Percentiles rank a stretch among this genome's conserved stretches.
phyloP scores from a whole-genome alignment of 805 yeast genomes.

The Starmerella etchellsii region DNA sequence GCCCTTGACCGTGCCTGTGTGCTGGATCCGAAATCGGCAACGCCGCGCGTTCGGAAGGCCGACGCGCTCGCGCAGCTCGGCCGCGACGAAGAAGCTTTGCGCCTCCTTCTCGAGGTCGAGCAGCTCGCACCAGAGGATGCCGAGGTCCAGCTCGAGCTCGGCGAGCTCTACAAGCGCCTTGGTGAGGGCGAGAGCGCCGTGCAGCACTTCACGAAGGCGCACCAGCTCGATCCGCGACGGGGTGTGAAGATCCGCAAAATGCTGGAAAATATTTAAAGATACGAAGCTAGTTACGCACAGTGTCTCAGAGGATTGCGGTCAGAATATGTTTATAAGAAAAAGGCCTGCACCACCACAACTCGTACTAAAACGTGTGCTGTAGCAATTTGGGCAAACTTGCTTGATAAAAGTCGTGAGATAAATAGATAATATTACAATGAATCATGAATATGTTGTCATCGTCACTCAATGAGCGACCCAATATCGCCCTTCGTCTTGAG shows the following conservation, averaged over 20 bases:
- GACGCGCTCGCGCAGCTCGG: slow-evolving; percentile 63
- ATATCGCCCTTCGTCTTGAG: slow-evolving; percentile 35
- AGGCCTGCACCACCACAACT: too few relatives aligned
- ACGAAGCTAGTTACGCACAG: too few relatives aligned
- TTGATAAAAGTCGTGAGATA: too few relatives aligned
- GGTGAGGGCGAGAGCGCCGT: slow-evolving; percentile 67
- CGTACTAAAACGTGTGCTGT: too few relatives aligned
- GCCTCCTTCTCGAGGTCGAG: slow-evolving; percentile 58
- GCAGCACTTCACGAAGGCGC: slow-evolving; percentile 73
- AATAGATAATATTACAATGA: background rate
- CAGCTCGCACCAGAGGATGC: slow-evolving; percentile 89
- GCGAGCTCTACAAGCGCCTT: slow-evolving; percentile 68
- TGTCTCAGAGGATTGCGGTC: too few relatives aligned
- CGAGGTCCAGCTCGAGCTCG: slow-evolving; percentile 77
- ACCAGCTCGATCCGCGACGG: slow-evolving; percentile 73
- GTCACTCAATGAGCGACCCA: slow-evolving; percentile 11
- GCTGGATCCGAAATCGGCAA: slow-evolving; percentile 71
- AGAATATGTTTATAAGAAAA: too few relatives aligned
- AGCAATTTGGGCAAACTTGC: too few relatives aligned
- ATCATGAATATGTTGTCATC: background rate
- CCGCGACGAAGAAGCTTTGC: slow-evolving; percentile 56
- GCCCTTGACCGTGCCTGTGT: slow-evolving; percentile 75
- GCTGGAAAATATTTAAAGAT: slow-evolving; percentile 35
- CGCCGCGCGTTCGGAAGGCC: slow-evolving; percentile 81
- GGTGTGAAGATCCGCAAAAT: slow-evolving; percentile 49